Conservation (phyloP, 129 eudicot genomes). For the Escallonia herrerae region DNA sequence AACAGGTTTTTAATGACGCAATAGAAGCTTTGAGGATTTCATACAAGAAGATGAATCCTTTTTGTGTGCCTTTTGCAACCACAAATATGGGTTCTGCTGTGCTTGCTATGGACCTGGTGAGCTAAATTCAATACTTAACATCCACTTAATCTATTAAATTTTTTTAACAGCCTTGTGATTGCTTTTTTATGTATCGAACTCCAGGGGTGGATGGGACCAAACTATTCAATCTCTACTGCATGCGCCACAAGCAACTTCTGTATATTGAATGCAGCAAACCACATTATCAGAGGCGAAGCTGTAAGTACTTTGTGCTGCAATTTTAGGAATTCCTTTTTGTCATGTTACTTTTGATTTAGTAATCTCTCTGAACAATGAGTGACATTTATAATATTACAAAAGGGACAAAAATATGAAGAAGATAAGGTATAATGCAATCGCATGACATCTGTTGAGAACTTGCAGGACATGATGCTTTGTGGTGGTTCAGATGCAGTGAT, state of each 20-base stretch:
- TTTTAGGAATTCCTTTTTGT: not conserved
- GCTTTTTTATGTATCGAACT: conserved; percentile 2
- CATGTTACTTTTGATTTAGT: not conserved
- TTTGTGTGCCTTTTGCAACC: conserved; percentile 92
- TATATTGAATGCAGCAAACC: conserved; percentile 92
- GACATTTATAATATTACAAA: not conserved
- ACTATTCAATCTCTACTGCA: conserved; percentile 93
- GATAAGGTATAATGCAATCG: conserved; percentile 4
- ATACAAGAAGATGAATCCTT: conserved; percentile 93
- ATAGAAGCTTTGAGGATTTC: conserved; percentile 94
- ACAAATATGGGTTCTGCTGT: conserved; percentile 98
- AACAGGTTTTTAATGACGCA: conserved; percentile 85
- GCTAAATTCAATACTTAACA: conserved; percentile 4
- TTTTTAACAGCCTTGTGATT: conserved; percentile 13
- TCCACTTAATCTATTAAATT: not conserved
- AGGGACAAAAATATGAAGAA: not conserved
- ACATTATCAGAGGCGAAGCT: conserved; percentile 98
- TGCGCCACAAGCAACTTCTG: conserved; percentile 97
- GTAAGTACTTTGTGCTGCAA: conserved; percentile 38
- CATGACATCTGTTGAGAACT: conserved; percentile 7
- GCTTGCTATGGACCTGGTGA: conserved; percentile 92
- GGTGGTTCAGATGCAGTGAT: conserved; percentile 97
- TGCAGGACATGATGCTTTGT: conserved; percentile 94
- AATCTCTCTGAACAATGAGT: not conserved
- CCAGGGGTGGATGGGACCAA: conserved; percentile 99